Percentiles rank a stretch among this genome's conserved stretches.
phyloP scores from a whole-genome alignment of 805 yeast species.

The Candida sonorensis region DNA sequence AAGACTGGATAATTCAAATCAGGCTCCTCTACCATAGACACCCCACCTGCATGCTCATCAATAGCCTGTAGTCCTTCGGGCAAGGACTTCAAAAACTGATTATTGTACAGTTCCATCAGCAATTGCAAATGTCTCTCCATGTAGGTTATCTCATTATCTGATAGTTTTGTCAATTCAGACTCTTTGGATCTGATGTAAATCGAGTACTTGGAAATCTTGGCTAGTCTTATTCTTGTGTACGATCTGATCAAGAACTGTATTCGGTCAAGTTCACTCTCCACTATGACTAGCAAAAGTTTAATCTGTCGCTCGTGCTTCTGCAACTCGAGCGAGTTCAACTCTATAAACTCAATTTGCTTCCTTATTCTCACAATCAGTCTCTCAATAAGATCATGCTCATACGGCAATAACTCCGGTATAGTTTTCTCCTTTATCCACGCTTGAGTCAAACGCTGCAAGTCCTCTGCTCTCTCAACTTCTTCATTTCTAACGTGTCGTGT shows the following conservation, averaged over 20 bases:
- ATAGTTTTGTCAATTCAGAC: slow-evolving; percentile 34
- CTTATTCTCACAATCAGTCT: slow-evolving; percentile 54
- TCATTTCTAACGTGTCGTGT: slow-evolving; percentile 20
- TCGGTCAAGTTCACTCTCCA: slow-evolving; percentile 89
- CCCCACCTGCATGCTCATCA: slow-evolving; percentile 64
- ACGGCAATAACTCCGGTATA: slow-evolving; percentile 82
- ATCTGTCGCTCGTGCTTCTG: slow-evolving; percentile 59
- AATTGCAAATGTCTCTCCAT: slow-evolving; percentile 64
- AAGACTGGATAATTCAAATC: slow-evolving; percentile 74
- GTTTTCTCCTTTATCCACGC: slow-evolving; percentile 82
- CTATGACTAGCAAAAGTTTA: slow-evolving; percentile 72
- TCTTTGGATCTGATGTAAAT: slow-evolving; percentile 48
- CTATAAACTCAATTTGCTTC: slow-evolving; percentile 68
- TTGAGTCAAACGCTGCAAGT: slow-evolving; percentile 40
- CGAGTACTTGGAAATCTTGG: slow-evolving; percentile 66
- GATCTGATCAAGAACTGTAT: slow-evolving; percentile 75
- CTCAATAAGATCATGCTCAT: slow-evolving; percentile 53
- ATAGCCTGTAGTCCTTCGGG: slow-evolving; percentile 66
- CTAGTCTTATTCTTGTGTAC: slow-evolving; percentile 70
- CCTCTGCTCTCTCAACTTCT: slow-evolving; percentile 24
- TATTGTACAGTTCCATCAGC: slow-evolving; percentile 56
- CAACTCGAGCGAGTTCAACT: slow-evolving; percentile 69
- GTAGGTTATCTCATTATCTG: slow-evolving; percentile 56
- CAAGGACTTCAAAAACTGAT: slow-evolving; percentile 56
- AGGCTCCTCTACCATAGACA: slow-evolving; percentile 76